Evolutionary conservation across 306 rosid genomes (phyloP).

Genomic region (Datisca glomerata): DNA sequence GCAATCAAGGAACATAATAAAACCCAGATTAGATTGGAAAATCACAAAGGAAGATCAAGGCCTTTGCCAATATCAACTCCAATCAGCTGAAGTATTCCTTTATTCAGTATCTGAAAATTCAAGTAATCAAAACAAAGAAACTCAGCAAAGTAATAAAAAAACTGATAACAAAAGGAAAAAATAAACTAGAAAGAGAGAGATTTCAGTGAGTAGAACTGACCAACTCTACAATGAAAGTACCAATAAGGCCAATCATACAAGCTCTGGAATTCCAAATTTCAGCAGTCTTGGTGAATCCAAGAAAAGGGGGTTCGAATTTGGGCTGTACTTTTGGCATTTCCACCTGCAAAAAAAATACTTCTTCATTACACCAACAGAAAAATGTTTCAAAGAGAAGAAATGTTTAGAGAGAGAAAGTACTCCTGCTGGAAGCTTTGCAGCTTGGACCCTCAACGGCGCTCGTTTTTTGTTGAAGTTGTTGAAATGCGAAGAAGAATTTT

Average conservation of each 20-base stretch:
- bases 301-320: slow-evolving; percentile 53
- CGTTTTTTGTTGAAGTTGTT: slow-evolving; percentile 12
- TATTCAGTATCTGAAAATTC: slow-evolving; percentile 61
- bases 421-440: slow-evolving; percentile 70
- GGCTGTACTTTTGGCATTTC: slow-evolving; percentile 76
- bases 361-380: neutral
- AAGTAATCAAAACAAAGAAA: neutral
- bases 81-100: slow-evolving; percentile 71
- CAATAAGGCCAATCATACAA: slow-evolving; percentile 87
- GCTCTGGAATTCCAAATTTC: slow-evolving; percentile 97
- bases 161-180: neutral
- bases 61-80: slow-evolving; percentile 95
- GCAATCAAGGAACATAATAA: too few species aligned
- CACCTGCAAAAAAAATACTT: slow-evolving; percentile 30
- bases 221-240: slow-evolving; percentile 64
- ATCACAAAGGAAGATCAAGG: slow-evolving; percentile 71
- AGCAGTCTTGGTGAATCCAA: slow-evolving; percentile 83
- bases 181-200: neutral
- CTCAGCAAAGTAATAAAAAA: neutral
- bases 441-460: slow-evolving; percentile 35
- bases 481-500: slow-evolving; percentile 10
- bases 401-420: slow-evolving; percentile 32
- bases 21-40: too few species aligned
- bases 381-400: neutral
- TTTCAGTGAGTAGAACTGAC: slow-evolving; percentile 17